A percentile compares a stretch with the other conserved stretches of the same genome.
These are phyloP conservation scores for Rugosomyces carneus DNA, from an alignment of 1,284 basidiomycete genomes.

Conservation along the genomic window DNA sequence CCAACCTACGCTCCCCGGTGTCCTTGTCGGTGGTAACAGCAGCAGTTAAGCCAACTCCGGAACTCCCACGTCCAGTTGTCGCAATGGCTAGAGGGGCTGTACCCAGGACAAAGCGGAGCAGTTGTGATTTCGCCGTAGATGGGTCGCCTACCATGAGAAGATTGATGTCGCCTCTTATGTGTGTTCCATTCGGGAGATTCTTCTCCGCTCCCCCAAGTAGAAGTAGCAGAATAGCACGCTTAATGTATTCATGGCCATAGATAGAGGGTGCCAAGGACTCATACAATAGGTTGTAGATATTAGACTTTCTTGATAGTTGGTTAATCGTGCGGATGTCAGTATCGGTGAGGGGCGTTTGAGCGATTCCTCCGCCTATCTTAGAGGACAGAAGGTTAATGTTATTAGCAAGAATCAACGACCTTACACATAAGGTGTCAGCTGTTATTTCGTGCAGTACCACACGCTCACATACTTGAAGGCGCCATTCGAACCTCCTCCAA, in stretches of 20 bases:
- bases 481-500: conserved; percentile 86
- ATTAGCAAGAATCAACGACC: conserved; percentile 92
- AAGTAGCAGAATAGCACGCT: conserved; percentile 87
- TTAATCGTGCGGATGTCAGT: conserved; percentile 97
- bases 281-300: conserved; percentile 87
- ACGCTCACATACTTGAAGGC: conserved; percentile 77
- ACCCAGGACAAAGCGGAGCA: conserved; percentile 93
- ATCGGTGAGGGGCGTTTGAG: conserved; percentile 89
- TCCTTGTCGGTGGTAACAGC: conserved; percentile 98
- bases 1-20: conserved; percentile 91
- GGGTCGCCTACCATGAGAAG: conserved; percentile 99
- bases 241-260: conserved; percentile 95
- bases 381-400: conserved; percentile 96
- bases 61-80: conserved; percentile 95
- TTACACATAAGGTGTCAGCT: conserved; percentile 27
- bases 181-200: conserved; percentile 95
- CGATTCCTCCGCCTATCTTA: conserved; percentile 94
- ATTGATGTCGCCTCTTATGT: conserved; percentile 99
- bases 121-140: conserved; percentile 95
- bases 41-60: conserved; percentile 98
- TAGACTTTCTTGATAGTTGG: conserved; percentile 81
- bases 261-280: conserved; percentile 97
- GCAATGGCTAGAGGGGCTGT: conserved; percentile 97
- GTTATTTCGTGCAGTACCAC: conserved; percentile 11
- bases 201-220: conserved; percentile 97